Base-by-base conservation (phyloP, 257 asterid genomes). In the Salvia rosmarinus region DNA sequence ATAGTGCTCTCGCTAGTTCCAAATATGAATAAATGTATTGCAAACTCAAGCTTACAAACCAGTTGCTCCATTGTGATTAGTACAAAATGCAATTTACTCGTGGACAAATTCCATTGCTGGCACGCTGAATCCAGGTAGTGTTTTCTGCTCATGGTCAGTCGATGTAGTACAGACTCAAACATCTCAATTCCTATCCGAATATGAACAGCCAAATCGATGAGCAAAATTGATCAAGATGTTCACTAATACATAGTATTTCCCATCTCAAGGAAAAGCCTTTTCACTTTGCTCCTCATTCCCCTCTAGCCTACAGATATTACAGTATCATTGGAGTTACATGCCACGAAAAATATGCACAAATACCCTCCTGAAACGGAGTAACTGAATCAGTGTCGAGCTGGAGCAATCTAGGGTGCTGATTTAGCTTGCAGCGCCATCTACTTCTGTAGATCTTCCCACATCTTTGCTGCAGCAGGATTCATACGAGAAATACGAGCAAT, bases 401-500 rank as follows among this genome's bases (percentile, higher is more conserved):
- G n/a, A 9, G 0, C 1, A 1, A 23, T 21, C 6, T n/a, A 14
- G 2, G 21, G 52, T 9, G 52, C 9, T 46, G 55, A 16, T 20
- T 9, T 50, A 56, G 50, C 20, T 39, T 25, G 67, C 55, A 0
- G 56, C 8, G 2, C 49, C 49, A 28, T 16, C 79, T 67, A 73
- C 28, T 64, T 70, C 46, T 37, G 64, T 32, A 64, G 70, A 67
- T 71, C 42, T 65, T 56, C 63, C 89, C 88, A 88, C 79, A 71
- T 83, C 75, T 72, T 73, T 21, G 70, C 74, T 44, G 87, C 87
- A 77, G 60, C 86, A 17, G 71, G 80, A 71, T 81, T 56, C 44
- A 77, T 77, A 60, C 81, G 85, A 51, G 89, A 78, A 56, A 89
- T 64, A 16, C 88, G 85, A 34, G 81, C 85, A 8, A 77, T 17